Base-by-base conservation (phyloP, 78 protist genomes). In the Monosiga brevicollis region DNA sequence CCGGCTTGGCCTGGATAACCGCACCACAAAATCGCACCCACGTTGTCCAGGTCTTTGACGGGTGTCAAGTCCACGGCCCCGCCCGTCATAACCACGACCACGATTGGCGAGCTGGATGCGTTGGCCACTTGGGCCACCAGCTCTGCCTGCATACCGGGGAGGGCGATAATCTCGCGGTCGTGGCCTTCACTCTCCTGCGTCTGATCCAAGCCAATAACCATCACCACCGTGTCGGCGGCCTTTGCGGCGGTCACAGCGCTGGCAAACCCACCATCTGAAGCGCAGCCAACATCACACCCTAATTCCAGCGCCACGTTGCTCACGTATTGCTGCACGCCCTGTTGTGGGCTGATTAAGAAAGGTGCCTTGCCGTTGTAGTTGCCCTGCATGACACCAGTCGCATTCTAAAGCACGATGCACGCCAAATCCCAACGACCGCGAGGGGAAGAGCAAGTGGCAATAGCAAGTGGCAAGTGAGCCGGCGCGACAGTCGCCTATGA, bases 1-100 rank as follows among this genome's bases (percentile, higher is more conserved):
- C 86, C 89, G 6, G 38, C 1, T 54, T 86, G 85, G 41, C 89
- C 89, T 0, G 86, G 86, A 36, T 86, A 86, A 25, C 84, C 82
- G 24, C 2, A 78, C 78, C 78, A 74, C 34, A 86, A 25, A 49
- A 80, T 36, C 34, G 80, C 83, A 42, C 34, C 49, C 0, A 54
- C 71, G 37, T 77, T 22, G 1, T 80, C 6, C 23, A 6, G 6
- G 40, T 10, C 74, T 40, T 40, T 72, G 42, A 32, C 62, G 32
- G 23, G 15, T 15, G 79, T 24, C 39, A 86, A 2, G 43, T 86
- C 85, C 1, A 86, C 71, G 1, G 49, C 1, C 0, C 89, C 81
- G 6, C 84, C 85, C 1, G 55, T 15, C 49, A 86, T 54, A 10
- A 86, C 70, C 23, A 86, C 78, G 25, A 73, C 32, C 1, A 81